These are phyloP conservation scores for Alternaria viburni DNA, from an alignment of 2,329 filamentous ascomycete species.

Conservation along the genomic window DNA sequence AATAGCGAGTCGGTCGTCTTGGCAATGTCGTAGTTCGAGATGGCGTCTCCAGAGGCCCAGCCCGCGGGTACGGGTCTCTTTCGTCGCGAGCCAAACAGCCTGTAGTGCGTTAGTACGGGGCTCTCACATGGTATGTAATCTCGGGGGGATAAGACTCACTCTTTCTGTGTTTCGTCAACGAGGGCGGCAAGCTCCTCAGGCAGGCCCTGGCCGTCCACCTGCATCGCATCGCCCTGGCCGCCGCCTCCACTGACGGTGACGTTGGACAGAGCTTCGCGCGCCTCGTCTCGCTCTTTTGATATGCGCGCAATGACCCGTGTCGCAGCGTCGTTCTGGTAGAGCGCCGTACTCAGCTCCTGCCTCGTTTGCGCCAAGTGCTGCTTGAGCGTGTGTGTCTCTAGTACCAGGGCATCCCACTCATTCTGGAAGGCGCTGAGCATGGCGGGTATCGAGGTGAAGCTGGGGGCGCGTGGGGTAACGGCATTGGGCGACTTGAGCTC, in stretches of 20 bases:
- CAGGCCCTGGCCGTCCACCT: slow-evolving; percentile 81
- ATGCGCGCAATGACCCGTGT: slow-evolving; percentile 90
- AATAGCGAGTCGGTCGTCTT: slow-evolving; percentile 64
- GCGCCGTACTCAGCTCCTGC: slow-evolving; percentile 89
- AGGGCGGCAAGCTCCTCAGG: slow-evolving; percentile 73
- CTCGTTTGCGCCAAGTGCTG: slow-evolving; percentile 88
- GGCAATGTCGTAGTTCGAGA: slow-evolving; percentile 65
- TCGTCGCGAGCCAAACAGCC: slow-evolving; percentile 84
- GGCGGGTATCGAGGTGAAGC: slow-evolving; percentile 93
- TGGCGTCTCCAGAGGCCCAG: slow-evolving; percentile 79
- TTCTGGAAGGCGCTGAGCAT: slow-evolving; percentile 95
- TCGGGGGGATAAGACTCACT: slow-evolving; percentile 59
- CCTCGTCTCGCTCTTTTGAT: slow-evolving; percentile 90
- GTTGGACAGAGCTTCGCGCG: slow-evolving; percentile 84
- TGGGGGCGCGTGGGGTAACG: slow-evolving; percentile 87
- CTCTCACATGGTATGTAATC: not conserved
- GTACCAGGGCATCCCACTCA: slow-evolving; percentile 93
- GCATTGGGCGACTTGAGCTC: slow-evolving; percentile 83
- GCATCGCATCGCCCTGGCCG: slow-evolving; percentile 78
- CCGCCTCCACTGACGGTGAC: slow-evolving; percentile 72
- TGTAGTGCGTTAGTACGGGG: slow-evolving; percentile 51
- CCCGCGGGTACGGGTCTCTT: slow-evolving; percentile 85
- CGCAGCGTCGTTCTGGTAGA: slow-evolving; percentile 98
- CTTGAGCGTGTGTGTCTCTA: slow-evolving; percentile 90
- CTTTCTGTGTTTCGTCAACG: slow-evolving; percentile 80